phyloP scores from a whole-genome alignment of 139 green algal genomes.

The Edaphochlamys debaryana region DNA sequence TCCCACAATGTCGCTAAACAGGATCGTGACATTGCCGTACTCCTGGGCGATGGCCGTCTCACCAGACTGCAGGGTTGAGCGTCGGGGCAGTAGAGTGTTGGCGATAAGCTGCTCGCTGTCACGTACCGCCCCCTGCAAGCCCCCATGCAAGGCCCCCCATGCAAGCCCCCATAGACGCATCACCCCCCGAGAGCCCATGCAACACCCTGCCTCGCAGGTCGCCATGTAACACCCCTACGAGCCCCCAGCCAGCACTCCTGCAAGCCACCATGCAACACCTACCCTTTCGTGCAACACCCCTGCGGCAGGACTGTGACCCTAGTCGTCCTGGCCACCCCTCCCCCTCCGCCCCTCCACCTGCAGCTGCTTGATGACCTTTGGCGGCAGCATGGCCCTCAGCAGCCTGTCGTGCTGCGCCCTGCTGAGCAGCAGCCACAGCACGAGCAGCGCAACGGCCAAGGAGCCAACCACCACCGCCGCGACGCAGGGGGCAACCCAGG shows the following conservation, averaged over 20 bases:
- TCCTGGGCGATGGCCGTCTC: not conserved
- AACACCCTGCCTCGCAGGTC: too few relatives aligned
- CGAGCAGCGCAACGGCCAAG: conserved; percentile 2
- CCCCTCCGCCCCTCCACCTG: not conserved
- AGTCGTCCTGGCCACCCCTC: too few relatives aligned
- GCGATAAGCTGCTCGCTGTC: too few relatives aligned
- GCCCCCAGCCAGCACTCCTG: too few relatives aligned
- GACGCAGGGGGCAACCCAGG: conserved; percentile 20
- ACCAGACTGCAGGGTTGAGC: not conserved
- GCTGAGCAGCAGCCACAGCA: conserved; percentile 31
- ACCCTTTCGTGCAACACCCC: too few relatives aligned
- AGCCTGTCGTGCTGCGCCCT: conserved; percentile 12
- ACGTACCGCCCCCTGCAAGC: too few relatives aligned
- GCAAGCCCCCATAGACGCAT: not conserved
- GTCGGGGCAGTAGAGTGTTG: too few relatives aligned
- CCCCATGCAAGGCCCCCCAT: too few relatives aligned
- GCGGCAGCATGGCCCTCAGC: conserved; percentile 31
- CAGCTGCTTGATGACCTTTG: conserved; percentile 32
- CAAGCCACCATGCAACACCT: too few relatives aligned
- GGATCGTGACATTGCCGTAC: not conserved
- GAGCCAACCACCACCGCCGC: conserved; percentile 25
- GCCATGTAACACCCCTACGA: too few relatives aligned
- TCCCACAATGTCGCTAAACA: not conserved
- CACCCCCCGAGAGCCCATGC: too few relatives aligned
- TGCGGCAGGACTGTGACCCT: too few relatives aligned